Evolutionary conservation across 768 basidiomycete species (phyloP).

Genomic region (Amanita molliuscula): DNA sequence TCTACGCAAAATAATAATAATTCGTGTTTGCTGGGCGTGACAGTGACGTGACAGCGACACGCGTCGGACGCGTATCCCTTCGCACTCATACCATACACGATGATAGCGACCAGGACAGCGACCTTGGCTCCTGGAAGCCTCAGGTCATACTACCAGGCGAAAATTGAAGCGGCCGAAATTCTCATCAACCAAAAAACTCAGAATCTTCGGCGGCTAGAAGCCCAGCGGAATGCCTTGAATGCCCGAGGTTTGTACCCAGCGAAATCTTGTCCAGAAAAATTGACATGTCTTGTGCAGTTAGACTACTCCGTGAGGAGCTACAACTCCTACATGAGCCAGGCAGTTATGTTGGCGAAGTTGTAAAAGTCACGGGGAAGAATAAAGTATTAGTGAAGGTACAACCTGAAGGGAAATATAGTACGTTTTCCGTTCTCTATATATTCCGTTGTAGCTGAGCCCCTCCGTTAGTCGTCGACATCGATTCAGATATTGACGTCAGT

Average conservation of each 20-base stretch:
- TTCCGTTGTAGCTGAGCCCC: not conserved
- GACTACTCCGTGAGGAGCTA: slow-evolving; percentile 84
- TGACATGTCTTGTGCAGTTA: slow-evolving; percentile 38
- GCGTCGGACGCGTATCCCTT: slow-evolving; percentile 23
- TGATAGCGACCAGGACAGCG: slow-evolving; percentile 27
- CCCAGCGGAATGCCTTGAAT: slow-evolving; percentile 94
- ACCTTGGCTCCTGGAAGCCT: slow-evolving; percentile 46
- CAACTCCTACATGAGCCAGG: slow-evolving; percentile 92
- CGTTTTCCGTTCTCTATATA: slow-evolving; percentile 20
- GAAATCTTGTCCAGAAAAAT: not conserved
- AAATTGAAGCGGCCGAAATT: slow-evolving; percentile 89
- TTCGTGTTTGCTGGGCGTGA: not conserved
- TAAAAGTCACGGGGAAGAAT: slow-evolving; percentile 99
- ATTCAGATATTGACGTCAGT: slow-evolving; percentile 73
- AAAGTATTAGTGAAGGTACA: slow-evolving; percentile 98
- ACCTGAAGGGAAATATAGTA: slow-evolving; percentile 98
- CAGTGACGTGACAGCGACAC: slow-evolving; percentile 9
- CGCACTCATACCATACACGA: slow-evolving; percentile 9
- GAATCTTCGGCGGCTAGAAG: slow-evolving; percentile 90
- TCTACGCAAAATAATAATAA: too few relatives aligned
- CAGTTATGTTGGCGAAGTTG: slow-evolving; percentile 94
- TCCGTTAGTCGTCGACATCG: slow-evolving; percentile 81
- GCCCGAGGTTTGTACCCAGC: slow-evolving; percentile 59
- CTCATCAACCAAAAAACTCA: slow-evolving; percentile 95
- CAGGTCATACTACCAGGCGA: slow-evolving; percentile 90